These are phyloP conservation scores for Sporopachydermia quercuum DNA, from an alignment of 805 yeast species.

Conservation along the genomic window DNA sequence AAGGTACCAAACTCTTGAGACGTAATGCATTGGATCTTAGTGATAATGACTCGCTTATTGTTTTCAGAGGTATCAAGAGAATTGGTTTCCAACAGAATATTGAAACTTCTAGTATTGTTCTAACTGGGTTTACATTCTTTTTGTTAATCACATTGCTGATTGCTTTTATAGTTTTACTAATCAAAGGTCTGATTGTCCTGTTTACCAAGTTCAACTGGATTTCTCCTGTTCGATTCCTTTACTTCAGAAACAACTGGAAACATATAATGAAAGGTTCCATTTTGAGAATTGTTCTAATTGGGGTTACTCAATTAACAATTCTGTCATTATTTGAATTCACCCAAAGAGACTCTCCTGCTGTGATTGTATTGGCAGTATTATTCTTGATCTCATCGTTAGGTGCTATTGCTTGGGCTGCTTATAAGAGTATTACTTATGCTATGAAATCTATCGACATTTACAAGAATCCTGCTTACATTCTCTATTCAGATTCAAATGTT, in stretches of 20 bases:
- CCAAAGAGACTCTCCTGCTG: constrained; percentile 73
- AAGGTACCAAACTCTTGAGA: constrained; percentile 15
- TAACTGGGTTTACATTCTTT: constrained; percentile 81
- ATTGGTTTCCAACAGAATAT: constrained; percentile 63
- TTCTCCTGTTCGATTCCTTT: constrained; percentile 26
- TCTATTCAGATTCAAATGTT: constrained; percentile 63
- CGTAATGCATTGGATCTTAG: constrained; percentile 23
- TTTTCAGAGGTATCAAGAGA: constrained; percentile 78
- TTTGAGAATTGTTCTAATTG: constrained; percentile 67
- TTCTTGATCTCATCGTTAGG: constrained; percentile 48
- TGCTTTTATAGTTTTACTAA: constrained; percentile 39
- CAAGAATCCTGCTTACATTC: constrained; percentile 74
- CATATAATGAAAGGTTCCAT: constrained; percentile 62
- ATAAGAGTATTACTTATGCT: constrained; percentile 51
- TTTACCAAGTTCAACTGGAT: constrained; percentile 34
- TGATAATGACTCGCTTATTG: constrained; percentile 45
- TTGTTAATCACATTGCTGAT: constrained; percentile 62
- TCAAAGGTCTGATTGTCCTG: constrained; percentile 37
- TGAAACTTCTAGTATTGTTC: constrained; percentile 72
- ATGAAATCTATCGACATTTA: constrained; percentile 38
- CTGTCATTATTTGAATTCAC: constrained; percentile 83
- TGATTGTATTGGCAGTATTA: constrained; percentile 64
- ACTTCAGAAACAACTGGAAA: constrained; percentile 41
- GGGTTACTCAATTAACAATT: constrained; percentile 67
- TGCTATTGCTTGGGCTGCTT: constrained; percentile 50